phyloP scores from a whole-genome alignment of 202 grass and related monocot species.

The Zizania palustris region DNA sequence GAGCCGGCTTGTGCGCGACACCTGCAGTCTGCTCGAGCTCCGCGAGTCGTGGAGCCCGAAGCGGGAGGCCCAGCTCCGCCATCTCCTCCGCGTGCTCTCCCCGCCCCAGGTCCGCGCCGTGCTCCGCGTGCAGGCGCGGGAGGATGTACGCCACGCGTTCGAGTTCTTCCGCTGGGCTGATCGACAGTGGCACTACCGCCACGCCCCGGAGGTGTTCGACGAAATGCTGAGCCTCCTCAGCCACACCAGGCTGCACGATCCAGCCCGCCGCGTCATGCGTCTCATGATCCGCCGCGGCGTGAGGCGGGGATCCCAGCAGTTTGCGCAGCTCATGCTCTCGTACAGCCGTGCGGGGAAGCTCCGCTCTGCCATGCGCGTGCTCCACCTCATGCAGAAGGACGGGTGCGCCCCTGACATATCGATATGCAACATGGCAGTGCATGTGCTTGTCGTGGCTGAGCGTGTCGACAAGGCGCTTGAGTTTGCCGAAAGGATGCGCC shows the following conservation, averaged over 20 bases:
- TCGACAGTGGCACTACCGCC: conserved; percentile 83
- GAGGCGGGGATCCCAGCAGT: conserved; percentile 45
- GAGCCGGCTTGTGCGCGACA: conserved; percentile 67
- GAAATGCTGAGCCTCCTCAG: conserved; percentile 78
- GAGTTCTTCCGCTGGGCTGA: conserved; percentile 86
- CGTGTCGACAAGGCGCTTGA: conserved; percentile 66
- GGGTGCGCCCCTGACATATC: conserved; percentile 62
- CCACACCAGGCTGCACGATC: conserved; percentile 75
- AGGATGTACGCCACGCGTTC: conserved; percentile 62
- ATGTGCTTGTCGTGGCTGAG: conserved; percentile 71
- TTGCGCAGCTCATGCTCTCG: conserved; percentile 75
- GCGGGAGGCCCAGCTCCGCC: conserved; percentile 70
- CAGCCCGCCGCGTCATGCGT: conserved; percentile 68
- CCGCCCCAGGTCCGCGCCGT: conserved; percentile 66
- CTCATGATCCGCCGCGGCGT: conserved; percentile 77
- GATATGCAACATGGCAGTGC: conserved; percentile 70
- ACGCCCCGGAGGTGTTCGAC: conserved; percentile 78
- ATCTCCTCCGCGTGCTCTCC: conserved; percentile 63
- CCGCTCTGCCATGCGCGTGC: conserved; percentile 82
- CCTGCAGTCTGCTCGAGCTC: conserved; percentile 63
- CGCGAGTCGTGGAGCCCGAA: conserved; percentile 70
- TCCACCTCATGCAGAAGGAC: conserved; percentile 91
- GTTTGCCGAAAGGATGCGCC: conserved; percentile 69
- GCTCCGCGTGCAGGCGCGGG: conserved; percentile 60
- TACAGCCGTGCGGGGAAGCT: conserved; percentile 86